phyloP scores from a whole-genome alignment of 495 filamentous ascomycete genomes.

The Cladorrhinum samala region DNA sequence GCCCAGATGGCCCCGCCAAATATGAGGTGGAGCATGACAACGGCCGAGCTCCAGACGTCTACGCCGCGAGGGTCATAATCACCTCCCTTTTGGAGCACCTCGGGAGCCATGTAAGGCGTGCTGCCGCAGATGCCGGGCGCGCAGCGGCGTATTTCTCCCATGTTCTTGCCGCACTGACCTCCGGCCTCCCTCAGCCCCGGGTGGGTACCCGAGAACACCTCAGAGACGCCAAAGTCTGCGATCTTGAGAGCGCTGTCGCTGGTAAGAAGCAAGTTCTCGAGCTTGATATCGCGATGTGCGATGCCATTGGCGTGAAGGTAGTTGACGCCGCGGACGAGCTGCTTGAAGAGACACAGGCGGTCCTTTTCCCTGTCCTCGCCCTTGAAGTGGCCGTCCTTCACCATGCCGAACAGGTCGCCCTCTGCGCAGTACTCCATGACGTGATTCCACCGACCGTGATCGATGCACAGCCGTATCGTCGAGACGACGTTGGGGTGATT shows the following conservation, averaged over 20 bases:
- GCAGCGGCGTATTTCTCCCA: constrained; percentile 59
- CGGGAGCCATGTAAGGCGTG: constrained; percentile 70
- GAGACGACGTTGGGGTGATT: constrained; percentile 76
- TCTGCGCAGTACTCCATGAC: constrained; percentile 80
- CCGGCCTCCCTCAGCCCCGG: constrained; percentile 59
- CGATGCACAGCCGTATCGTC: constrained; percentile 61
- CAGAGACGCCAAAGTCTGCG: constrained; percentile 72
- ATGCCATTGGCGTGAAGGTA: constrained; percentile 67
- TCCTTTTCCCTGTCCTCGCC: constrained; percentile 57
- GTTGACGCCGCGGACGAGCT: constrained; percentile 62
- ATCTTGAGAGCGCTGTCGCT: constrained; percentile 68
- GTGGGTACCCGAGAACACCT: constrained; percentile 69
- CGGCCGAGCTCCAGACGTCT: constrained; percentile 74
- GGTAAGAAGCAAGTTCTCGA: constrained; percentile 68
- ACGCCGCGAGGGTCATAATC: constrained; percentile 69
- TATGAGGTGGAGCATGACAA: constrained; percentile 64
- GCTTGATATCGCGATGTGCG: constrained; percentile 77
- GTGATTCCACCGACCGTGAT: constrained; percentile 65
- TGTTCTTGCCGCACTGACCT: constrained; percentile 58
- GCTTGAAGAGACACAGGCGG: constrained; percentile 73
- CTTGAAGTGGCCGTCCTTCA: constrained; percentile 56
- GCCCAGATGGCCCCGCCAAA: constrained; percentile 62
- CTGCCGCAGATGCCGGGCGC: constrained; percentile 69
- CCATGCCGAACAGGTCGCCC: constrained; percentile 66
- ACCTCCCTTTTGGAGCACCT: constrained; percentile 58